These are phyloP conservation scores for Penicillium thymicola DNA, from an alignment of 2,329 filamentous ascomycete genomes.

Conservation along the genomic window DNA sequence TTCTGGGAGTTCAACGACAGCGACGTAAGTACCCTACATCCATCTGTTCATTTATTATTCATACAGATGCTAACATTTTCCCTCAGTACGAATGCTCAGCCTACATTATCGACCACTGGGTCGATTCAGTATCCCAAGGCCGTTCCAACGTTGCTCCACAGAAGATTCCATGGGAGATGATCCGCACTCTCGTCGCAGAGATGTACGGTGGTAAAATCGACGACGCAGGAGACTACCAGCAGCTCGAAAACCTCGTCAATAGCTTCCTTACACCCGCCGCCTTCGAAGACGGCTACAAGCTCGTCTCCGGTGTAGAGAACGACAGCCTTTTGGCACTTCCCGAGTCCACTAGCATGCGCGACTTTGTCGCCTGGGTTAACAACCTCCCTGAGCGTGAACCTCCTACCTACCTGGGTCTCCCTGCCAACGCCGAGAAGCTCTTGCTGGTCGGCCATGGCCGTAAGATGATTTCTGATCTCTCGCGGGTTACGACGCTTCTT, in stretches of 20 bases:
- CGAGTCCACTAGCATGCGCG: constrained; percentile 72
- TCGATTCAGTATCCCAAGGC: constrained; percentile 75
- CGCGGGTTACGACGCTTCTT: constrained; percentile 78
- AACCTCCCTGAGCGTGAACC: constrained; percentile 90
- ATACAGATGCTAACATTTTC: constrained; percentile 18
- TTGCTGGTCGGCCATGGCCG: constrained; percentile 82
- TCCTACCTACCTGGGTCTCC: constrained; percentile 88
- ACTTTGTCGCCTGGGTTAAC: constrained; percentile 90
- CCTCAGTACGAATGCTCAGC: constrained; percentile 90
- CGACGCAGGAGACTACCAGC: constrained; percentile 75
- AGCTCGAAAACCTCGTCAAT: constrained; percentile 69
- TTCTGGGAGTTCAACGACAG: constrained; percentile 99
- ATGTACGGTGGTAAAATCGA: constrained; percentile 99
- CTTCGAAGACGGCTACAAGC: constrained; percentile 87
- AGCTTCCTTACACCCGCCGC: constrained; percentile 79
- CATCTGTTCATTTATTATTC: background rate
- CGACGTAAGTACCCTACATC: constrained; percentile 66
- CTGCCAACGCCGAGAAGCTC: constrained; percentile 94
- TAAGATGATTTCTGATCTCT: constrained; percentile 78
- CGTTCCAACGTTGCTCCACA: constrained; percentile 89
- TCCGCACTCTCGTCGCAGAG: constrained; percentile 83
- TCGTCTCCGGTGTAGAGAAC: constrained; percentile 67
- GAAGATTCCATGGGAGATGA: constrained; percentile 96
- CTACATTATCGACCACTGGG: constrained; percentile 93
- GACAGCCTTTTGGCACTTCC: constrained; percentile 69